These are phyloP conservation scores for Acrocalymma vagum DNA, from an alignment of 2,329 filamentous ascomycete genomes.

Conservation along the genomic window DNA sequence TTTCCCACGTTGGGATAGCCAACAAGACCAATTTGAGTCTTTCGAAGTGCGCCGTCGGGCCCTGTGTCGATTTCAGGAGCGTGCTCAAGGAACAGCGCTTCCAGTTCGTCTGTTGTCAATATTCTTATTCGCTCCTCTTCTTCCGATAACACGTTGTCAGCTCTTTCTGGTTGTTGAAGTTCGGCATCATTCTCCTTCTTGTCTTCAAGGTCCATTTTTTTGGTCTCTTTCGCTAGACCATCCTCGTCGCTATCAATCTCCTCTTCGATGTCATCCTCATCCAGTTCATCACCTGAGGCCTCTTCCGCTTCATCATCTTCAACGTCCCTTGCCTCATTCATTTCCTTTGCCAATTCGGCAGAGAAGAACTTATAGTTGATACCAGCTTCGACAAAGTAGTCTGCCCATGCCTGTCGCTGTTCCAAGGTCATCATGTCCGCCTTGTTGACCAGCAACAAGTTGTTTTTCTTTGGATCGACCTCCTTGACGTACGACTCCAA, in stretches of 20 bases:
- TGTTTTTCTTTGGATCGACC: conserved; percentile 86
- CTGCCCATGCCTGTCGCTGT: conserved; percentile 85
- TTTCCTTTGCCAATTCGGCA: conserved; percentile 87
- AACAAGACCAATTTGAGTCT: conserved; percentile 90
- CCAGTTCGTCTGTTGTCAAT: conserved; percentile 90
- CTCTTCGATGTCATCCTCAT: conserved; percentile 54
- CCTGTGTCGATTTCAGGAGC: conserved; percentile 66
- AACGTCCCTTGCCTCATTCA: conserved; percentile 75
- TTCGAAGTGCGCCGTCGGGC: conserved; percentile 62
- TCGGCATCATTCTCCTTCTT: conserved; percentile 50
- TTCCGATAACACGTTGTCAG: conserved; percentile 43
- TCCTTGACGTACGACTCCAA: conserved; percentile 94
- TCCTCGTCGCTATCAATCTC: conserved; percentile 61
- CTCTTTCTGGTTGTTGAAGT: conserved; percentile 52
- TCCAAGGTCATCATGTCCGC: conserved; percentile 96
- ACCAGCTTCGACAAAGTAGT: conserved; percentile 79
- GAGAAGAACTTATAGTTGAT: conserved; percentile 98
- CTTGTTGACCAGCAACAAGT: conserved; percentile 95
- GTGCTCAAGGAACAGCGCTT: conserved; percentile 84
- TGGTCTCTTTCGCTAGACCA: conserved; percentile 51
- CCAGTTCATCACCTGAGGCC: conserved; percentile 40
- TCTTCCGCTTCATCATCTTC: conserved; percentile 59
- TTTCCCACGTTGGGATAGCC: conserved; percentile 99
- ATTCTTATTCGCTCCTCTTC: conserved; percentile 69
- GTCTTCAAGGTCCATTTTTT: conserved; percentile 57